A percentile compares a stretch with the other conserved stretches of the same genome.
Evolutionary conservation across 139 green algal species (phyloP).

Genomic region (Chlamydomonas asymmetrica): DNA sequence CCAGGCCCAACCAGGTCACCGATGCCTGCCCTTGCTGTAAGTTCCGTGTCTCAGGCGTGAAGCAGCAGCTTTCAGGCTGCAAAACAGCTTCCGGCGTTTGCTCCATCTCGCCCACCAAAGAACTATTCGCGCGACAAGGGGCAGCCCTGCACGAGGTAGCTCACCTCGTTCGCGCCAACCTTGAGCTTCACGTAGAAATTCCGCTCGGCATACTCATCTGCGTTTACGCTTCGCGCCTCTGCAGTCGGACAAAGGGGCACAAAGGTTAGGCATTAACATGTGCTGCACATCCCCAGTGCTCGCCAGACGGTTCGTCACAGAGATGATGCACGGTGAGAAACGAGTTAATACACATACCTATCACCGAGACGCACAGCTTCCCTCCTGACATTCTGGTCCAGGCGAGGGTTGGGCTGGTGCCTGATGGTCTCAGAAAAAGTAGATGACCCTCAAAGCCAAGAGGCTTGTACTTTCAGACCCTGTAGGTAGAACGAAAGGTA

Average conservation of each 20-base stretch:
- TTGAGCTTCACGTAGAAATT: slow-evolving; percentile 48
- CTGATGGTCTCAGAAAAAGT: too few species aligned
- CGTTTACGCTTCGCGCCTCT: slow-evolving; percentile 40
- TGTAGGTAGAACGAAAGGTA: too few species aligned
- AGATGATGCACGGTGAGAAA: too few species aligned
- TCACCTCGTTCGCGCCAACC: slow-evolving; percentile 30
- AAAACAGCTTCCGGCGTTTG: neutral
- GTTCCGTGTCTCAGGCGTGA: neutral
- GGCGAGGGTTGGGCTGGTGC: too few species aligned
- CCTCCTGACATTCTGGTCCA: too few species aligned
- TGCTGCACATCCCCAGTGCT: neutral
- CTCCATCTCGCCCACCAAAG: too few species aligned
- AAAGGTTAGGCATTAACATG: neutral
- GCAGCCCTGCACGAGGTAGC: neutral
- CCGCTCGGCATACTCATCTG: slow-evolving; percentile 28
- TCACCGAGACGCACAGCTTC: slow-evolving; percentile 42
- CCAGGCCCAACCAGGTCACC: too few species aligned
- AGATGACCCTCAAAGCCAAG: too few species aligned
- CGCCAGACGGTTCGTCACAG: neutral
- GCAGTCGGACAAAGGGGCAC: neutral
- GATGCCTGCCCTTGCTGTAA: neutral
- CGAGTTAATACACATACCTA: slow-evolving; percentile 19
- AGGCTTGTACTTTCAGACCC: too few species aligned
- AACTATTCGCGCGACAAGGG: too few species aligned
- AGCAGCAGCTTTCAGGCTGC: neutral